These are phyloP conservation scores for Dactylellina haptotyla DNA, from an alignment of 2,329 filamentous ascomycete genomes.

Conservation along the genomic window DNA sequence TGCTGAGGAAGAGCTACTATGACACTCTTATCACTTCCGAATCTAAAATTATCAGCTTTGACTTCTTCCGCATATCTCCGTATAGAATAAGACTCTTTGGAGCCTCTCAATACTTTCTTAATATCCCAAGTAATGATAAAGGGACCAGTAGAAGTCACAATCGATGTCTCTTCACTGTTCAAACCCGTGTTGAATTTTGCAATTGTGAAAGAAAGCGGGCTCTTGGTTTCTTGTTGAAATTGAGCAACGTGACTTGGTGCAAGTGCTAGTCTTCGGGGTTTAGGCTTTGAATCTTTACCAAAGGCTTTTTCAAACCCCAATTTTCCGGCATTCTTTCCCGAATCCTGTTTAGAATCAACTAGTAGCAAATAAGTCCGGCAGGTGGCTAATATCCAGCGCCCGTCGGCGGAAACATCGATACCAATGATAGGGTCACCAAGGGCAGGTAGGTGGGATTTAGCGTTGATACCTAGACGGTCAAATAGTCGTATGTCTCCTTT, in stretches of 20 bases:
- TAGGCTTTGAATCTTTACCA: slow-evolving; percentile 89
- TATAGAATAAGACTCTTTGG: slow-evolving; percentile 91
- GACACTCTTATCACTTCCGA: slow-evolving; percentile 95
- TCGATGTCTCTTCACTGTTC: slow-evolving; percentile 84
- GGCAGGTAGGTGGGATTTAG: slow-evolving; percentile 95
- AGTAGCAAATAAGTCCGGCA: slow-evolving; percentile 94
- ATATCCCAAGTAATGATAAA: slow-evolving; percentile 97
- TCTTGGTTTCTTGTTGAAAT: slow-evolving; percentile 94
- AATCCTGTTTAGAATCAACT: slow-evolving; percentile 88
- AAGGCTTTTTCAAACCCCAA: slow-evolving; percentile 97
- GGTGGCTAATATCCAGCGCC: slow-evolving; percentile 93
- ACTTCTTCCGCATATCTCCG: slow-evolving; percentile 95
- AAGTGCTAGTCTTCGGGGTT: slow-evolving; percentile 86
- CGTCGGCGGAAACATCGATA: slow-evolving; percentile 93
- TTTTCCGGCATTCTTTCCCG: slow-evolving; percentile 95
- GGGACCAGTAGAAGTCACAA: slow-evolving; percentile 94
- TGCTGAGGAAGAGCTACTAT: slow-evolving; percentile 97
- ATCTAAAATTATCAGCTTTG: slow-evolving; percentile 98
- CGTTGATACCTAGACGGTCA: slow-evolving; percentile 93
- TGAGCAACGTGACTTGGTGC: slow-evolving; percentile 94
- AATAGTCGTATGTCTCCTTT: slow-evolving; percentile 98
- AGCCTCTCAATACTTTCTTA: slow-evolving; percentile 83
- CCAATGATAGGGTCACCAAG: slow-evolving; percentile 94
- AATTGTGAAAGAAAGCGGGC: slow-evolving; percentile 84
- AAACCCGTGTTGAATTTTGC: slow-evolving; percentile 93